Evolutionary conservation across 768 basidiomycete species (phyloP).

Genomic region (Amanita exitialis): DNA sequence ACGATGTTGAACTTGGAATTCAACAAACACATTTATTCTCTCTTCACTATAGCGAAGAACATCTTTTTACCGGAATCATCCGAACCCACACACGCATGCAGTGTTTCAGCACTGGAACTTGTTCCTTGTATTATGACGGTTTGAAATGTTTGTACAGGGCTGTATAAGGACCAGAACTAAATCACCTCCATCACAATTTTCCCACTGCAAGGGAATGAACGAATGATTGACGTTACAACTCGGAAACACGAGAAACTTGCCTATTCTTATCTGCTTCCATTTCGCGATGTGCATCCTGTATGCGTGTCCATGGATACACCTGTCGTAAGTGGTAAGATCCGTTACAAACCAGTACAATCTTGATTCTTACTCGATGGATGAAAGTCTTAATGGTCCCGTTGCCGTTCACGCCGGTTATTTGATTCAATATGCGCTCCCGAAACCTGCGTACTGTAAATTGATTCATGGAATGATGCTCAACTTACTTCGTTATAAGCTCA

Average conservation of each 20-base stretch:
- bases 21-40: no score
- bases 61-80: no score
- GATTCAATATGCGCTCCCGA: conserved; percentile 36
- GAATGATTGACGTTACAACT: not conserved
- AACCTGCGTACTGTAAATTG: conserved; percentile 30
- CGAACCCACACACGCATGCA: no score
- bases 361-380: conserved; percentile 58
- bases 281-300: conserved; percentile 72
- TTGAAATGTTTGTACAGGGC: not conserved
- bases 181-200: conserved; percentile 36
- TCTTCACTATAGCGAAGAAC: no score
- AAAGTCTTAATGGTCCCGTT: conserved; percentile 58
- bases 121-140: not conserved
- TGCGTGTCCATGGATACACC: conserved; percentile 76
- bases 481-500: conserved; percentile 51
- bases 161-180: conserved; percentile 9
- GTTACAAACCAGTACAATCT: not conserved
- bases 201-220: conserved; percentile 21
- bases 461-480: conserved; percentile 1
- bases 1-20: no score
- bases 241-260: conserved; percentile 16
- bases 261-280: conserved; percentile 66
- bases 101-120: no score
- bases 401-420: conserved; percentile 50
- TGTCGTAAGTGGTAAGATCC: conserved; percentile 16